phyloP scores from a whole-genome alignment of 495 filamentous ascomycete species.

The Hypoxylon crocopeplum region DNA sequence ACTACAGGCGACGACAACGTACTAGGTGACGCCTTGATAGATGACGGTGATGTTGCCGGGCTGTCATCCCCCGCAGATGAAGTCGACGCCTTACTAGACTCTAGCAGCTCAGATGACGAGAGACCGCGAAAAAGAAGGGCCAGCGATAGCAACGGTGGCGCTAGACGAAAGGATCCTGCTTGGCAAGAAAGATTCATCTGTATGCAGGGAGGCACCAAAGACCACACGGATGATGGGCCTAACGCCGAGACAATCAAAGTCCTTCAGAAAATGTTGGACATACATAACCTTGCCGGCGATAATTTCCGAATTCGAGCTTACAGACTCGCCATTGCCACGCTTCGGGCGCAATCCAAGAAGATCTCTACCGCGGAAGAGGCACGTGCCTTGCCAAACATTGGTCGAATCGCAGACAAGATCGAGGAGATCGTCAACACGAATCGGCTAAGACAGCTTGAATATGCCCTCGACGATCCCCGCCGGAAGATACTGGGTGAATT shows the following conservation, averaged over 20 bases:
- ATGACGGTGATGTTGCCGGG: neutral
- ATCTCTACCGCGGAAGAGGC: conserved; percentile 76
- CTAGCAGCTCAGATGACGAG: neutral
- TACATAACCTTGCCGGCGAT: conserved; percentile 78
- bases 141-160: neutral
- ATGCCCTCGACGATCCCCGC: conserved; percentile 66
- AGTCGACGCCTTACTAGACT: conserved; percentile 7
- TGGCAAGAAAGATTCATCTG: conserved; percentile 53
- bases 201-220: conserved; percentile 49
- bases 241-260: conserved; percentile 79
- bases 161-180: neutral
- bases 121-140: conserved; percentile 32
- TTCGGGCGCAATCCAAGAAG: conserved; percentile 70
- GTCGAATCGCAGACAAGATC: conserved; percentile 83
- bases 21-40: neutral
- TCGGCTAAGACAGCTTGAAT: conserved; percentile 74
- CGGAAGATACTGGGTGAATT: conserved; percentile 72
- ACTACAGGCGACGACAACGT: neutral
- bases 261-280: conserved; percentile 82
- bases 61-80: conserved; percentile 1
- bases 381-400: conserved; percentile 71
- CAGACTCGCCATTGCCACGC: conserved; percentile 75
- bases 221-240: conserved; percentile 50
- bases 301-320: conserved; percentile 84
- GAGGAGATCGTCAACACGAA: conserved; percentile 86